Evolutionary conservation across 352 stramenopile species (phyloP), one percentile per base, ranked within the genome.

Genomic region (Phytophthora foliorum): DNA sequence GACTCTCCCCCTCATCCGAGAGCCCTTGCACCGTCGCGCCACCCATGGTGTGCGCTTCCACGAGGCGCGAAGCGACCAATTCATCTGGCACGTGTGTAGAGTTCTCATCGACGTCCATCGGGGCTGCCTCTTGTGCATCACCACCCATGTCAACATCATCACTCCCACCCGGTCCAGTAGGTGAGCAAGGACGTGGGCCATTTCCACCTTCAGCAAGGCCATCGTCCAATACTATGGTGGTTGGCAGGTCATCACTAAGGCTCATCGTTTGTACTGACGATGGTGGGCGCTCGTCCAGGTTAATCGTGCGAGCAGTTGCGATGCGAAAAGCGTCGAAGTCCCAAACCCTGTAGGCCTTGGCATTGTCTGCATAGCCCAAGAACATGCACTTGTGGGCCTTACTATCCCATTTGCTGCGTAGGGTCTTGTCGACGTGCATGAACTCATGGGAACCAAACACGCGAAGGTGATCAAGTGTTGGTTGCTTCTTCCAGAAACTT

Each of bases 391-490:
- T 44, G 19, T 51, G 38, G 6, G 49, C 41, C 36, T 63, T 68
- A 16, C 17, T 41, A 16, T 77, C 32, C 39, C 36, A 60, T 34
- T 77, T 74, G 1, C 32, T 64, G 1, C 50, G 22, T 6, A 58
- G 14, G 0, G 16, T 24, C 27, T 74, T 77, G 32, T 60, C 63
- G 2, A 74, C 25, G 36, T 54, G 38, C 19, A 63, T 46, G 50
- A 45, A 77, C 9, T 16, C 52, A 31, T n/a, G 49, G 14, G 54
- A 64, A 10, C 52, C 69, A 53, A 74, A 73, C 2, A 63, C 45
- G 10, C 63, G 42, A 10, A 70, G 19, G 19, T 74, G 45, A 27
- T 77, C 52, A 1, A 70, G 16, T 16, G 8, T 16, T 13, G 66
- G 57, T 49, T 46, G 14, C 34, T 44, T 11, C 29, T 48, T 21